Conservation (phyloP, 2,329 filamentous ascomycete species). For the Rhynchosporium secalis region DNA sequence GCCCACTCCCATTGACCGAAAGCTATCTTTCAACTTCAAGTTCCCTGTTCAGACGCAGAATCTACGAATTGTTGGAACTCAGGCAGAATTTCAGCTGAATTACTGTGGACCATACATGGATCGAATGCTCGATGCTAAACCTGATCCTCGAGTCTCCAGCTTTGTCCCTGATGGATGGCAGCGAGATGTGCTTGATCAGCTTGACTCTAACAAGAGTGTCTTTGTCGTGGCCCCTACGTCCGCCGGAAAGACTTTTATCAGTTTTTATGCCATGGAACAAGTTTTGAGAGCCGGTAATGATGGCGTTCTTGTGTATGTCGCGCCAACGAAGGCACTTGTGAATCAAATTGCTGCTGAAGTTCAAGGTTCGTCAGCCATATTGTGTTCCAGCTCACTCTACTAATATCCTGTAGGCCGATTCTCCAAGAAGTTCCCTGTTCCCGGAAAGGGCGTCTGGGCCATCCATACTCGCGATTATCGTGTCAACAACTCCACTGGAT, state of each 20-base stretch:
- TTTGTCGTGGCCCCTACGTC: conserved; percentile 78
- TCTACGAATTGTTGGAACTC: conserved; percentile 42
- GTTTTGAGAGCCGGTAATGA: conserved; percentile 68
- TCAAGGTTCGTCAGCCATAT: conserved; percentile 49
- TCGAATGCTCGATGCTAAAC: conserved; percentile 66
- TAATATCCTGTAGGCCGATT: conserved; percentile 50
- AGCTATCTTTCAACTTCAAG: conserved; percentile 49
- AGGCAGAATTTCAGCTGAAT: conserved; percentile 64
- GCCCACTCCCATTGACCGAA: conserved; percentile 38
- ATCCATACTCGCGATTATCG: conserved; percentile 76
- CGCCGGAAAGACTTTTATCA: conserved; percentile 81
- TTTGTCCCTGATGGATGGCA: conserved; percentile 81
- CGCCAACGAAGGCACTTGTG: conserved; percentile 78
- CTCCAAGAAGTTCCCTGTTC: conserved; percentile 58
- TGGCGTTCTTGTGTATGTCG: conserved; percentile 74
- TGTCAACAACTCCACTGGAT: conserved; percentile 71
- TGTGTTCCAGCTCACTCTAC: neutral
- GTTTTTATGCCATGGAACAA: conserved; percentile 81
- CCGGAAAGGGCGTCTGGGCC: conserved; percentile 70
- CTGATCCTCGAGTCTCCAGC: conserved; percentile 63
- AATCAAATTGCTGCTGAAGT: conserved; percentile 83
- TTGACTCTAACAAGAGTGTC: conserved; percentile 68
- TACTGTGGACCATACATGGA: conserved; percentile 74
- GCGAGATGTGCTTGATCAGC: conserved; percentile 68
- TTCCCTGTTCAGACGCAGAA: conserved; percentile 38